phyloP scores from a whole-genome alignment of 1,139 yeast genomes.

The Debaryomyces udenii region DNA sequence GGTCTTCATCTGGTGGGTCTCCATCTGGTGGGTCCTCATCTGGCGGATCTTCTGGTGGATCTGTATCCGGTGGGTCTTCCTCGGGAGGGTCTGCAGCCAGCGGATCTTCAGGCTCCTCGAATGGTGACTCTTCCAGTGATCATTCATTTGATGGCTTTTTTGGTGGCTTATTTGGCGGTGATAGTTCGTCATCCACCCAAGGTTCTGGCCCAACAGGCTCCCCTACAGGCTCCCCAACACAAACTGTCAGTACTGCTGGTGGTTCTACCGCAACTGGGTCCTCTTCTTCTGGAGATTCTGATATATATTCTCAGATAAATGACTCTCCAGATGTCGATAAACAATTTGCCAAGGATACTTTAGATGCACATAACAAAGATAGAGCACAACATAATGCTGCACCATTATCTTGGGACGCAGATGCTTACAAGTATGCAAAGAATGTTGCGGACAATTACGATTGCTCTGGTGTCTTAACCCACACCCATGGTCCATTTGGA shows the following conservation, averaged over 20 bases:
- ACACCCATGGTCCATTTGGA: constrained; percentile 80
- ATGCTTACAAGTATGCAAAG: constrained; percentile 67
- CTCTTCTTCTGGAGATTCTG: constrained; percentile 12
- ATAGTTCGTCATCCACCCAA: constrained; percentile 14
- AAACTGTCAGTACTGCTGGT: constrained; percentile 9
- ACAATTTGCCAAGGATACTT: constrained; percentile 42
- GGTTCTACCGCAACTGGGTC: constrained; percentile 12
- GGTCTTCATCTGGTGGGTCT: background rate
- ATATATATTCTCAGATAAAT: constrained; percentile 16
- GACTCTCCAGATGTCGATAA: constrained; percentile 24
- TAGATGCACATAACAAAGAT: constrained; percentile 66
- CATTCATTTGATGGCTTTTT: constrained; percentile 10
- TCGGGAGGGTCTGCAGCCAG: constrained; percentile 5
- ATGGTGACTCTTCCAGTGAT: background rate
- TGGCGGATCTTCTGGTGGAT: background rate
- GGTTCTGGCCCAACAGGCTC: constrained; percentile 15
- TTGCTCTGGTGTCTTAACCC: constrained; percentile 70
- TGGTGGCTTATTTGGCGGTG: constrained; percentile 8
- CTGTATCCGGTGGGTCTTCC: constrained; percentile 3
- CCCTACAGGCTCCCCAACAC: constrained; percentile 12
- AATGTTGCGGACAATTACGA: constrained; percentile 64
- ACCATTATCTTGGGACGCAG: constrained; percentile 62
- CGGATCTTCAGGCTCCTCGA: constrained; percentile 6
- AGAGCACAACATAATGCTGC: constrained; percentile 69
- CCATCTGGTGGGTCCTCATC: background rate